phyloP scores from a whole-genome alignment of 2,329 filamentous ascomycete genomes.

The Aspergillus carbonarius region DNA sequence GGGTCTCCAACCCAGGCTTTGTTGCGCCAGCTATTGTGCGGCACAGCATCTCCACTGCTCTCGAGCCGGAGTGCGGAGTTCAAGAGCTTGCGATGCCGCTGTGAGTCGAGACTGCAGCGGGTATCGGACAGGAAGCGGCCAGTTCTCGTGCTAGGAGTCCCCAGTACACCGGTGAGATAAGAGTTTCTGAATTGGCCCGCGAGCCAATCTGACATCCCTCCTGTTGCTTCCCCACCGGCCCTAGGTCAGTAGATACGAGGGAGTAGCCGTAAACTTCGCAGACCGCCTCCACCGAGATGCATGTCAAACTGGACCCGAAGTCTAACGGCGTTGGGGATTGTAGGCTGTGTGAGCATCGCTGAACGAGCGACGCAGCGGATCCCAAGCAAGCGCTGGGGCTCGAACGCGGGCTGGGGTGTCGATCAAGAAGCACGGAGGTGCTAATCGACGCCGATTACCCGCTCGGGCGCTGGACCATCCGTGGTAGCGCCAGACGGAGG shows the following conservation, averaged over 20 bases:
- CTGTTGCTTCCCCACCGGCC: background rate
- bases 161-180: background rate
- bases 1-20: conserved; percentile 2
- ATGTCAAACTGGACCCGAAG: background rate
- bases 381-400: conserved; percentile 9
- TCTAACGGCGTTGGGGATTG: background rate
- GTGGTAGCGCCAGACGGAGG: background rate
- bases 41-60: conserved; percentile 1
- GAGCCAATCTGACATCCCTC: background rate
- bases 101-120: background rate
- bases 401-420: conserved; percentile 12
- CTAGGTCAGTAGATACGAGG: background rate
- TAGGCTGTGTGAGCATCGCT: background rate
- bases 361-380: background rate
- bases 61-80: background rate
- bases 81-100: conserved; percentile 1
- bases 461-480: conserved; percentile 12
- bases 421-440: conserved; percentile 11
- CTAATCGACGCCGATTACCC: conserved; percentile 13
- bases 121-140: background rate
- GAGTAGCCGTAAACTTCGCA: background rate
- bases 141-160: background rate
- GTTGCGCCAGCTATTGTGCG: background rate
- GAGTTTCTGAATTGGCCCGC: background rate
- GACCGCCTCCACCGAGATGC: background rate